Evolutionary conservation across 2,329 filamentous ascomycete species (phyloP), one percentile per base, ranked within the genome.

Genomic region (Colletotrichum eleusines): DNA sequence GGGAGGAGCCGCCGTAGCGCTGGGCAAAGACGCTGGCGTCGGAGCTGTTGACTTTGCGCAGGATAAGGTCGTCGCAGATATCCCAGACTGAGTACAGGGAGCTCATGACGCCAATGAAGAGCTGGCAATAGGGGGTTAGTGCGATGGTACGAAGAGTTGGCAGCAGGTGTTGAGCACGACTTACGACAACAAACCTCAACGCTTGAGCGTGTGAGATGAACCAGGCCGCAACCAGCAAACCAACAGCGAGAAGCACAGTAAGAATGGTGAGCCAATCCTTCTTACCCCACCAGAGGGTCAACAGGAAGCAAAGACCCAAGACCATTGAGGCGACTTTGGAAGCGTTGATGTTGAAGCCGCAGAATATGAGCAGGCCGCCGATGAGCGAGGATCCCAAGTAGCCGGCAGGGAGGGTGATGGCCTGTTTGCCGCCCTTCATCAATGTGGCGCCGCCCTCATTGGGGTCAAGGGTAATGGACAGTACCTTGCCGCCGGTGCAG

Each of bases 31-130:
- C 91, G 74, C 90, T 93, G 7, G 92, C 92, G 77, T 95, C 92
- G 5, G 92, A 94, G 28, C 87, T 89, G 79, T 95, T 94, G 62
- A 95, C 91, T 81, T 94, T 95, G 69, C 92, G 87, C 5, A 94
- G 82, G 74, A 95, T 94, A 40, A 95, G 84, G 75, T 95, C 92
- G 77, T 95, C 92, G 80, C 92, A 94, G 74, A 95, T 95, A 83
- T 95, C 92, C 92, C 92, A 95, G 6, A 93, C 92, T 74, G 90
- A 93, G 80, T 95, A 95, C 1, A 95, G 86, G 2, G 89, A 91
- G 8, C 89, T 92, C 92, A 95, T 94, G 75, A 94, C 92, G 51
- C 92, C 92, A 72, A 95, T 94, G 76, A 95, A 95, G 35, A 95
- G 85, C 83, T 89, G 71, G 23, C n/a, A 12, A 11, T 18, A 3